Percentiles rank a stretch among this genome's conserved stretches.
Conservation (phyloP, 2,329 filamentous ascomycete genomes). For the Amylocarpus encephaloides region DNA sequence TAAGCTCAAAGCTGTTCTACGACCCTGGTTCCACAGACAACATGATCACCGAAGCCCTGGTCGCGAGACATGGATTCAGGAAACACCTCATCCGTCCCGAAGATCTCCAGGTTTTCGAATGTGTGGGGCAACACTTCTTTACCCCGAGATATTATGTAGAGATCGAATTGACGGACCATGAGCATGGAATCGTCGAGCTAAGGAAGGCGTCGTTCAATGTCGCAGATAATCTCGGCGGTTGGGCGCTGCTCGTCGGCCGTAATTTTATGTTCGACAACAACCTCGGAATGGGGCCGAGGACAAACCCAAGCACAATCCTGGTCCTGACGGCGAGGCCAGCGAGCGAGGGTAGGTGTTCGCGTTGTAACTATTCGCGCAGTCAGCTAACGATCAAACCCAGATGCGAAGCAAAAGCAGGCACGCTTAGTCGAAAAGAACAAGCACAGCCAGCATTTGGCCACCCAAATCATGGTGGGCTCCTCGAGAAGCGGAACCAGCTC, state of each 20-base stretch:
- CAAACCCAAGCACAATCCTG: neutral
- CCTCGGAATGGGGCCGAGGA: neutral
- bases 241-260: neutral
- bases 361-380: too few relatives aligned
- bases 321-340: neutral
- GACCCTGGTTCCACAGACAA: slow-evolving; percentile 2
- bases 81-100: neutral
- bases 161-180: neutral
- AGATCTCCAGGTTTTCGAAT: neutral
- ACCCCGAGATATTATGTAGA: slow-evolving; percentile 1
- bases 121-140: neutral
- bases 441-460: too few relatives aligned
- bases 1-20: neutral
- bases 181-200: neutral
- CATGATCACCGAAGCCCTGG: neutral
- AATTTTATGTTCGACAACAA: neutral
- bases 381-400: too few relatives aligned
- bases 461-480: too few relatives aligned
- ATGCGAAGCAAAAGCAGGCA: too few relatives aligned
- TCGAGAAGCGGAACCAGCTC: too few relatives aligned
- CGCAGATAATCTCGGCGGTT: neutral
- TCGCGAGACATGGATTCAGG: neutral
- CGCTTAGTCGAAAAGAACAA: too few relatives aligned
- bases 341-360: neutral
- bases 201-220: neutral